Percentiles rank a stretch among this genome's conserved stretches.
Evolutionary conservation across 2,329 filamentous ascomycete genomes (phyloP).

Genomic region (Metarhizium anisopliae): DNA sequence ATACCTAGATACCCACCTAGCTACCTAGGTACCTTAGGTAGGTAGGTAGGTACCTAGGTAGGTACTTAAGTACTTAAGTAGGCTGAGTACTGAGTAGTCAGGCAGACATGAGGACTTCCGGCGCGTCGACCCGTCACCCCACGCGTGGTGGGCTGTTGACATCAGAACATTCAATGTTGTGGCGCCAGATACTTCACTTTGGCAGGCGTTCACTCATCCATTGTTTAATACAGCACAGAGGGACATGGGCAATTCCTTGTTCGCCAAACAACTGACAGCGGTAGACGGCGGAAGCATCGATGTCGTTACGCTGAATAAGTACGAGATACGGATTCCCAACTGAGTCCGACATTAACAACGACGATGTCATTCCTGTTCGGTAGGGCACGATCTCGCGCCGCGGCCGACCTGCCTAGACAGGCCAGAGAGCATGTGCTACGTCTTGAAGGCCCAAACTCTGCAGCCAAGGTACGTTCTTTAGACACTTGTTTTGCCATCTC

Average conservation of each 20-base stretch:
- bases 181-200: neutral
- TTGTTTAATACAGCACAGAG: neutral
- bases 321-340: neutral
- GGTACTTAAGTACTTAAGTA: no score
- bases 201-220: neutral
- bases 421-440: slow-evolving; percentile 45
- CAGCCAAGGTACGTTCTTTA: slow-evolving; percentile 32
- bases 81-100: no score
- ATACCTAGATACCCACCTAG: no score
- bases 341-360: neutral
- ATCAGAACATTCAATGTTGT: neutral
- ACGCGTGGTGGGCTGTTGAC: neutral
- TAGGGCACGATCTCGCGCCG: slow-evolving; percentile 40
- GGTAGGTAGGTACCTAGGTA: no score
- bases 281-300: neutral
- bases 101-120: neutral
- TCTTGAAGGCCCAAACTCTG: slow-evolving; percentile 39
- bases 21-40: no score
- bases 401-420: slow-evolving; percentile 46
- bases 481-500: neutral
- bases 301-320: neutral
- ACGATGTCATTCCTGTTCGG: slow-evolving; percentile 49
- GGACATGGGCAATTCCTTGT: neutral
- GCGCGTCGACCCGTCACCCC: neutral
- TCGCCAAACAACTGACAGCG: neutral